Evolutionary conservation across 352 stramenopile species (phyloP), one percentile per base, ranked within the genome.

Genomic region (Globisporangium okanoganense): DNA sequence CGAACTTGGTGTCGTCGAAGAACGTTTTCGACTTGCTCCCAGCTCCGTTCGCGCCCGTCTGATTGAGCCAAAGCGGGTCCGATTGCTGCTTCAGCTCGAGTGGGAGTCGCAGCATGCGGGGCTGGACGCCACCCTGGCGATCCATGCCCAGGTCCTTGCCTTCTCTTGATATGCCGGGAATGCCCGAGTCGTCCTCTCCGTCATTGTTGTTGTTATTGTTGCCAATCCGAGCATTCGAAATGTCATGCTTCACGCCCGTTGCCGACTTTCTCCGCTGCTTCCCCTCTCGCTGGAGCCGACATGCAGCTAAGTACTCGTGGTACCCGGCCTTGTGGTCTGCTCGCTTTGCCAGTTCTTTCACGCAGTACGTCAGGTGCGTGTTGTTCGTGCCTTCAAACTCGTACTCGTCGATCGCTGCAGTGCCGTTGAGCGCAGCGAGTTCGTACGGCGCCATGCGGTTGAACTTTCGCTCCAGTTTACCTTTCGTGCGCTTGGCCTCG

Each of bases 1-100:
- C 74, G 27, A 97, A 78, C 62, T 93, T 95, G 50, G 94, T 89
- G 14, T 95, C 89, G 51, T 97, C 85, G 35, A 94, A 89, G 40
- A 85, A 72, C 0, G 64, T 25, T 29, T 85, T 87, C 1, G 69
- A 64, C 14, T 81, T 84, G 25, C 56, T 69, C 0, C 64, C 65
- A 12, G 55, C 40, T 13, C 52, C 61, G 29, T 57, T 56, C 3
- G 3, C 58, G 18, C 54, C 69, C 3, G 71, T 58, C 18, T 75
- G 69, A 13, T 58, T 65, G 5, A 89, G 62, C 84, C 85, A 97
- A 2, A 96, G 73, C 0, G 82, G 80, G 18, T 97, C 89, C 0
- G 44, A 59, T 13, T 72, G 35, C 14, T 54, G 62, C 5, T 54
- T 35, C 1, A 89, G 53, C 13, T 73, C 75, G 3, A 44, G 45